A percentile compares a stretch with the other conserved stretches of the same genome.
Evolutionary conservation across 140 eudicot species (phyloP).

Genomic region (Erigeron philadelphicus): DNA sequence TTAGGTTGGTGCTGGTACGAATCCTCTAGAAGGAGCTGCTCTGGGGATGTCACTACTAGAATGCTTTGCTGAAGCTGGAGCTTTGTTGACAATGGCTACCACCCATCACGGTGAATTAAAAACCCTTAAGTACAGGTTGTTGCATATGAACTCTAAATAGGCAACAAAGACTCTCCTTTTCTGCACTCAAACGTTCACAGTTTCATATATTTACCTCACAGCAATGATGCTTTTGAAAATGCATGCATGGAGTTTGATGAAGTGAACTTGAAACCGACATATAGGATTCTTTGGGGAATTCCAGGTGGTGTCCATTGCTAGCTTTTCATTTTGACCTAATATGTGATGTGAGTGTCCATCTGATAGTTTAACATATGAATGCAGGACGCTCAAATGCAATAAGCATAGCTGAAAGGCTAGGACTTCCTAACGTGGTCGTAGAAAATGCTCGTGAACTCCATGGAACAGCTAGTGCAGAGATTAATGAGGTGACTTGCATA

Average conservation of each 20-base stretch:
- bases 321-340: conserved; percentile 15
- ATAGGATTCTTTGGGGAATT: conserved; percentile 91
- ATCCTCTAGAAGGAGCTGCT: conserved; percentile 99
- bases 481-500: conserved; percentile 68
- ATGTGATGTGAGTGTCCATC: conserved; percentile 15
- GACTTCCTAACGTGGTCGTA: conserved; percentile 55
- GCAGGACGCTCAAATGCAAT: conserved; percentile 97
- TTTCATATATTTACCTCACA: conserved; percentile 35
- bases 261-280: conserved; percentile 89
- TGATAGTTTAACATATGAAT: conserved; percentile 17
- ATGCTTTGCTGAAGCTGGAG: conserved; percentile 75
- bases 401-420: conserved; percentile 81
- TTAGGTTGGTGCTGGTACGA: conserved; percentile 98
- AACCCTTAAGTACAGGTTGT: conserved; percentile 86
- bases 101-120: conserved; percentile 98
- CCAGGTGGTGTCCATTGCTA: conserved; percentile 60
- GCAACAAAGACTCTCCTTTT: conserved; percentile 10
- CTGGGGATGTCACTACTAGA: conserved; percentile 92
- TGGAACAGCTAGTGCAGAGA: conserved; percentile 96
- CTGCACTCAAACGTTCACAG: conserved; percentile 22
- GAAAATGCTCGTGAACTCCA: conserved; percentile 72
- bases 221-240: conserved; percentile 83
- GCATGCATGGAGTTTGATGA: conserved; percentile 99
- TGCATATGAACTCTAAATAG: conserved; percentile 11
- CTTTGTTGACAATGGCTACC: conserved; percentile 77